Evolutionary conservation across 73 alveolate species (phyloP), one percentile per base, ranked within the genome.

Genomic region (Paramecium bursaria): DNA sequence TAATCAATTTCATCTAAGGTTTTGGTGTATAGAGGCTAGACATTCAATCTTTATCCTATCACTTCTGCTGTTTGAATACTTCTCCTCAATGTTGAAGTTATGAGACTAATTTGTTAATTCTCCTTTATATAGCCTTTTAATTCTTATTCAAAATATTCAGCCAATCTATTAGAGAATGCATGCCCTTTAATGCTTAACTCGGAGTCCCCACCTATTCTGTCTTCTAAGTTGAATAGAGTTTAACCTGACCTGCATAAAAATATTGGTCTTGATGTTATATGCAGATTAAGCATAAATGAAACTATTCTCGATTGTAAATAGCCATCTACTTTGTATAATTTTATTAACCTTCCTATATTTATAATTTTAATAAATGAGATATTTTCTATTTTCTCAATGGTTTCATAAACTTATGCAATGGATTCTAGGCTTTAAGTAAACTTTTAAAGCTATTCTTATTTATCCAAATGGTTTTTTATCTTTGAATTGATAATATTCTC

Each of bases 141-240:
- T 31, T 42, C 53, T 67, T 67, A 74, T 33, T 50, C 33, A 52
- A 87, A 87, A 48, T 48, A 87, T 27, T 79, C 75, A 3, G 75
- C 52, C 15, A 79, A 42, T 27, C 33, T 14, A n/a, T 44, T 44
- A 11, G 75, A 73, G 49, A 51, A 73, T 57, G 19, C 29, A 39
- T 60, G 19, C n/a, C 93, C 93, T 1, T 44, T 48, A 39, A 42
- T 85, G 7, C 90, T 42, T 51, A 87, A 35, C 3, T 48, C 75
- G n/a, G 93, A 74, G 73, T 87, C 90, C 48, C 93, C 93, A 9
- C 93, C 93, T 48, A 87, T 50, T 48, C 87, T 54, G 6, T 76
- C 85, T n/a, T 44, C 85, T 9, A 23, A 1, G 50, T 77, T 67
- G 75, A 21, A 77, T 15, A 29, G 74, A 11, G 86, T 53, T 22